Evolutionary conservation across 129 eudicot species (phyloP).

Genomic region (Heracleum sosnowskyi): DNA sequence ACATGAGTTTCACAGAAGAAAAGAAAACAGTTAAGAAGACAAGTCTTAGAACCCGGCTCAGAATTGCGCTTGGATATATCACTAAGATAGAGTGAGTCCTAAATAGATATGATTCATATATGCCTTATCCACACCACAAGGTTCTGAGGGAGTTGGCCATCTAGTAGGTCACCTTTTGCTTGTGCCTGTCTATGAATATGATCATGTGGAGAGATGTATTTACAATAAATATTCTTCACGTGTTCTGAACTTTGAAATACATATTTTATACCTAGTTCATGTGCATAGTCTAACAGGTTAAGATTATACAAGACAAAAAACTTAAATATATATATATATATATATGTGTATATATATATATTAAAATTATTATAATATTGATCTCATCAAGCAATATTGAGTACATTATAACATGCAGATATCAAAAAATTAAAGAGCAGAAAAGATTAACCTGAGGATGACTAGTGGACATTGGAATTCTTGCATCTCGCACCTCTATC

Average conservation of each 20-base stretch:
- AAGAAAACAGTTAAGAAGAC: background rate
- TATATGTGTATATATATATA: too few species aligned
- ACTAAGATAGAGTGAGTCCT: background rate
- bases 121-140: background rate
- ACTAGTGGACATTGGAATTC: slow-evolving; percentile 90
- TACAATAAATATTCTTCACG: background rate
- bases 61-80: background rate
- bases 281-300: background rate
- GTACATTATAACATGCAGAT: background rate
- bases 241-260: background rate
- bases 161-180: background rate
- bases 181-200: background rate
- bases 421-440: background rate
- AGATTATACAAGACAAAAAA: too few species aligned
- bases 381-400: background rate
- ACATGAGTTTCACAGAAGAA: slow-evolving; percentile 12
- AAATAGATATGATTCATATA: too few species aligned
- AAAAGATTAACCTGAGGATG: slow-evolving; percentile 70
- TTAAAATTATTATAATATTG: too few species aligned
- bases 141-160: background rate
- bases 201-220: background rate
- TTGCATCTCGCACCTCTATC: slow-evolving; percentile 97
- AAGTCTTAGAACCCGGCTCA: background rate
- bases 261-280: background rate
- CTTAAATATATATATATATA: too few species aligned